Percentiles rank a stretch among this genome's conserved stretches.
These are phyloP conservation scores for Pleurotus sapidus DNA, from an alignment of 768 basidiomycete genomes.

Conservation along the genomic window DNA sequence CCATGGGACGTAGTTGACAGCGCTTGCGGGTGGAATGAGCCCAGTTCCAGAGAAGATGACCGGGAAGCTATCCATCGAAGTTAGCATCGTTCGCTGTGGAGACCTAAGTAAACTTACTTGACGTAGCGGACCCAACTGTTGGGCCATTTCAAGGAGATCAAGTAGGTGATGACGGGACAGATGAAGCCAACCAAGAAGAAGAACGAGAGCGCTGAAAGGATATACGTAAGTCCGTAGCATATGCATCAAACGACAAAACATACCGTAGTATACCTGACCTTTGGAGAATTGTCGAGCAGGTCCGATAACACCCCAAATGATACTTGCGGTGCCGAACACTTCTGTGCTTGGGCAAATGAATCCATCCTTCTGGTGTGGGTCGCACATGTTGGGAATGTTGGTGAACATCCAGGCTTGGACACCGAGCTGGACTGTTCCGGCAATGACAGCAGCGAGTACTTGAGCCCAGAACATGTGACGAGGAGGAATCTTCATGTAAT, in stretches of 20 bases:
- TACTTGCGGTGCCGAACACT: conserved; percentile 76
- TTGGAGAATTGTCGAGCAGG: conserved; percentile 63
- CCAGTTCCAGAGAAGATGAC: conserved; percentile 61
- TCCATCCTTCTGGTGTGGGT: conserved; percentile 46
- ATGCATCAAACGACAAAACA: conserved; percentile 6
- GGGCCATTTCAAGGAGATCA: conserved; percentile 58
- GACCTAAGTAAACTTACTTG: conserved; percentile 42
- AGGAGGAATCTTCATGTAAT: conserved; percentile 76
- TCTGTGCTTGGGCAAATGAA: conserved; percentile 71
- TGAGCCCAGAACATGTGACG: conserved; percentile 23
- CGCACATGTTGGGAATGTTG: conserved; percentile 63
- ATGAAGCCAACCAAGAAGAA: conserved; percentile 79
- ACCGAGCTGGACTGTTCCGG: conserved; percentile 70
- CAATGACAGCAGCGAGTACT: conserved; percentile 54
- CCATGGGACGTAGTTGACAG: conserved; percentile 72
- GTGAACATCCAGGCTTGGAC: conserved; percentile 76
- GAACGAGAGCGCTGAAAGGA: conserved; percentile 43
- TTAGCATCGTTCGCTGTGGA: no score
- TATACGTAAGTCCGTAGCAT: background rate
- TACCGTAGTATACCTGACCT: conserved; percentile 59
- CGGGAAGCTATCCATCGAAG: conserved; percentile 33
- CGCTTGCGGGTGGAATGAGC: conserved; percentile 62
- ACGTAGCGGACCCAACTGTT: conserved; percentile 57
- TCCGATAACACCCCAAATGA: conserved; percentile 84
- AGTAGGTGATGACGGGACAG: conserved; percentile 53